Evolutionary conservation across 78 protist species (phyloP), one percentile per base, ranked within the genome.

Genomic region (Reticulomyxa filosa): DNA sequence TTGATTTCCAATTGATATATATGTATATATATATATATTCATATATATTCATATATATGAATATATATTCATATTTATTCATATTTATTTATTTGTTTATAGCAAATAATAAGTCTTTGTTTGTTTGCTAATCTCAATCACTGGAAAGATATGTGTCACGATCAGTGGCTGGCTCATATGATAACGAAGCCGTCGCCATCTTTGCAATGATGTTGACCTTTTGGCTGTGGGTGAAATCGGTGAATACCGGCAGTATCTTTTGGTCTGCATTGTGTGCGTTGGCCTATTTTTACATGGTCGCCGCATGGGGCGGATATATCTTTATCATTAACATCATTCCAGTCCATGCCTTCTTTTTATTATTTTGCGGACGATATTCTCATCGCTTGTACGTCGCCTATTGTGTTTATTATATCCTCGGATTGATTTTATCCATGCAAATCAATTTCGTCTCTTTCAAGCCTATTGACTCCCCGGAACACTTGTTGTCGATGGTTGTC

Each of bases 231-330:
- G 46, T 89, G 51, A 59, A 73, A 20, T 37, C 95, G 2, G 81
- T 91, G 29, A 62, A 77, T 65, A 79, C 81, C 8, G 90, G 94
- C 17, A 62, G 88, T 10, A 30, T 82, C 71, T 38, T 65, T 34
- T 71, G 72, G 65, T 56, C 82, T 32, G 69, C 66, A 4, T 6
- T 51, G 32, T 37, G 86, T 20, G 79, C 84, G 32, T 63, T 81
- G 10, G 80, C 85, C 17, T 93, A 89, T 83, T 75, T 81, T 37
- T 75, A 67, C 69, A 79, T 82, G 92, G 95, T 81, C 6, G 37
- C 83, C 35, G 80, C 96, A 2, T 92, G 99, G 99, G 99, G 99
- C 4, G 99, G 98, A 34, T 94, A 97, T 65, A 83, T 89, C n/a
- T 94, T 90, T 82, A 81, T 97, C 61, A 78, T 83, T 74, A 38